Conservation (phyloP, 331 rosid species). For the Prunus yedoensis region DNA sequence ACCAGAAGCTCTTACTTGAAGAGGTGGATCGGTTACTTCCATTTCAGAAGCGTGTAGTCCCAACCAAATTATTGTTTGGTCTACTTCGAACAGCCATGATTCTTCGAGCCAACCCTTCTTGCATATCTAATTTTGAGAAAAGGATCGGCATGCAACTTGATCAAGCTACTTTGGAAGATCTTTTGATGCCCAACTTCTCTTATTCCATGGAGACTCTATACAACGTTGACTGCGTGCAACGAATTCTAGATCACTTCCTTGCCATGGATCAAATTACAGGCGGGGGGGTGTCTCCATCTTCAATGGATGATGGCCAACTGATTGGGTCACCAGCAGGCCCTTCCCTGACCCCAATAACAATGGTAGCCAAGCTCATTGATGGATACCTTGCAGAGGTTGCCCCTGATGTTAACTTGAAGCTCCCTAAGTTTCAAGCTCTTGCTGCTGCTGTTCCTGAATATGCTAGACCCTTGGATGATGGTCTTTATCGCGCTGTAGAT, state of each 20-base stretch:
- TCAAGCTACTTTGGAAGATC: constrained; percentile 93
- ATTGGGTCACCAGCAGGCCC: constrained; percentile 66
- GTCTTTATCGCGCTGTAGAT: constrained; percentile 94
- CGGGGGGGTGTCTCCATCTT: constrained; percentile 80
- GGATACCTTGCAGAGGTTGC: constrained; percentile 99
- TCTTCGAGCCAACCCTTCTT: constrained; percentile 61
- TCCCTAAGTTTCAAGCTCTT: constrained; percentile 83
- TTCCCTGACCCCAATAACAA: constrained; percentile 81
- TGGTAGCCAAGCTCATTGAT: constrained; percentile 93
- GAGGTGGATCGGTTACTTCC: constrained; percentile 77
- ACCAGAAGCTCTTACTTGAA: constrained; percentile 77
- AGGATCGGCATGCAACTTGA: constrained; percentile 92
- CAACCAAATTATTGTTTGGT: constrained; percentile 78
- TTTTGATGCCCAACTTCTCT: constrained; percentile 93
- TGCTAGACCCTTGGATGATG: constrained; percentile 95
- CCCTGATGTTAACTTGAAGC: constrained; percentile 93
- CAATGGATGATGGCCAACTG: constrained; percentile 74
- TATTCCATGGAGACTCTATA: constrained; percentile 96
- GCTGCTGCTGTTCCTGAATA: constrained; percentile 97
- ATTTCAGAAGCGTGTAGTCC: constrained; percentile 71
- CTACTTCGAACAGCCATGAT: constrained; percentile 90
- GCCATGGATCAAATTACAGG: constrained; percentile 74
- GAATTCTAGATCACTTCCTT: constrained; percentile 87
- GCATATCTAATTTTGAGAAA: constrained; percentile 81
- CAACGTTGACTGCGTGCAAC: constrained; percentile 91